Conservation (phyloP, 2,329 filamentous ascomycete species). For the Chaetomium sp. region DNA sequence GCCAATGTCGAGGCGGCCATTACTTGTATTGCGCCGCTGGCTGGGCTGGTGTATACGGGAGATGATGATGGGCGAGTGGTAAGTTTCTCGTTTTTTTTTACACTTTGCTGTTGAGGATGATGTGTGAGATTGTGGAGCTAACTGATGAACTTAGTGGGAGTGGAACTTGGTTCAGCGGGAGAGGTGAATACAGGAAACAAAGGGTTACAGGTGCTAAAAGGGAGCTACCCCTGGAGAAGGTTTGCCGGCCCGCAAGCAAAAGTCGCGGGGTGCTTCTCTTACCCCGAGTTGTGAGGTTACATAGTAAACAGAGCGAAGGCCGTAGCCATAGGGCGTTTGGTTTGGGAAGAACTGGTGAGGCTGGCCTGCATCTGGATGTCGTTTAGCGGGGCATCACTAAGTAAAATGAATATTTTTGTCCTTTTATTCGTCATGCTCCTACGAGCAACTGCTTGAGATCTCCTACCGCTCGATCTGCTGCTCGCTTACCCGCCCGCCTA, state of each 20-base stretch:
- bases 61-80: conserved; percentile 91
- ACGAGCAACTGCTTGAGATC: background rate
- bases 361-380: background rate
- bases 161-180: conserved; percentile 56
- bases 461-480: background rate
- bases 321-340: background rate
- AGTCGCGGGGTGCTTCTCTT: no score
- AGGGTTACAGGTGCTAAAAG: background rate
- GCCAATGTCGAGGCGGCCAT: conserved; percentile 61
- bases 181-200: conserved; percentile 29
- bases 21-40: conserved; percentile 78
- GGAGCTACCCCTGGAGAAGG: no score
- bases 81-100: conserved; percentile 34
- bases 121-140: conserved; percentile 12
- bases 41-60: conserved; percentile 80
- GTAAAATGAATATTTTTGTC: background rate
- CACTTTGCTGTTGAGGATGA: background rate
- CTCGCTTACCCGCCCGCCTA: conserved; percentile 3
- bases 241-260: no score
- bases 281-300: no score
- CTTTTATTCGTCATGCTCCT: background rate
- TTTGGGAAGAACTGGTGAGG: background rate
- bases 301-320: no score
- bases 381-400: background rate
- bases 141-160: conserved; percentile 46